A percentile compares a stretch with the other conserved stretches of the same genome.
Conservation (phyloP, 495 filamentous ascomycete genomes). For the Rusavskia elegans region DNA sequence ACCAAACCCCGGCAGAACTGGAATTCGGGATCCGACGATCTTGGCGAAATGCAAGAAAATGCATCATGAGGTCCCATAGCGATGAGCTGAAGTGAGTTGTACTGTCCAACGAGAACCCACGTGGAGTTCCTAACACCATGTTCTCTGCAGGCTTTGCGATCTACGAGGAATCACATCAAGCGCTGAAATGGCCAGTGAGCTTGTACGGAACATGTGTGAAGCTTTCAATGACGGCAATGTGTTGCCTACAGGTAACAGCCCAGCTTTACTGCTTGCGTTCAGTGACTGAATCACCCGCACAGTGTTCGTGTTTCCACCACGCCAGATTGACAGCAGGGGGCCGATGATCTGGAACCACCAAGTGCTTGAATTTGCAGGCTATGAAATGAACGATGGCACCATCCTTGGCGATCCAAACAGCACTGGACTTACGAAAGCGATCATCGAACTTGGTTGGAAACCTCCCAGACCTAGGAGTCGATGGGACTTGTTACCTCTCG, state of each 20-base stretch:
- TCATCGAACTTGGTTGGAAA: slow-evolving; percentile 15
- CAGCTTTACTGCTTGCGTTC: not conserved
- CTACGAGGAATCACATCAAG: slow-evolving; percentile 12
- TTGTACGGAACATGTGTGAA: slow-evolving; percentile 3
- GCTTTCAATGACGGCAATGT: slow-evolving; percentile 15
- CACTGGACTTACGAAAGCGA: slow-evolving; percentile 9
- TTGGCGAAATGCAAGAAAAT: slow-evolving; percentile 18
- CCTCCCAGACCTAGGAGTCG: slow-evolving; percentile 10
- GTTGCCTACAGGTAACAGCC: slow-evolving; percentile 6
- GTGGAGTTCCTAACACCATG: not conserved
- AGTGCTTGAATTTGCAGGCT: slow-evolving; percentile 15
- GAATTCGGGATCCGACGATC: slow-evolving; percentile 13
- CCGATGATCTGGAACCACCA: slow-evolving; percentile 18
- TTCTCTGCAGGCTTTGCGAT: slow-evolving; percentile 10
- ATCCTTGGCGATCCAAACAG: slow-evolving; percentile 15
- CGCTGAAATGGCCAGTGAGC: slow-evolving; percentile 7
- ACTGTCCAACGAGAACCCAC: not conserved
- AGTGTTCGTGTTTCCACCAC: slow-evolving; percentile 16
- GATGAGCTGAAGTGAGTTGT: slow-evolving; percentile 8
- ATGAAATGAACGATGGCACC: slow-evolving; percentile 9
- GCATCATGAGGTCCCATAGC: slow-evolving; percentile 17
- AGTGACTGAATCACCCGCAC: not conserved
- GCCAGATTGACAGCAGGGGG: slow-evolving; percentile 6
- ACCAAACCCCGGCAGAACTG: slow-evolving; percentile 12
- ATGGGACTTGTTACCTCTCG: slow-evolving; percentile 18